Conservation (phyloP, 1,139 yeast genomes). For the Pichia sp. region DNA sequence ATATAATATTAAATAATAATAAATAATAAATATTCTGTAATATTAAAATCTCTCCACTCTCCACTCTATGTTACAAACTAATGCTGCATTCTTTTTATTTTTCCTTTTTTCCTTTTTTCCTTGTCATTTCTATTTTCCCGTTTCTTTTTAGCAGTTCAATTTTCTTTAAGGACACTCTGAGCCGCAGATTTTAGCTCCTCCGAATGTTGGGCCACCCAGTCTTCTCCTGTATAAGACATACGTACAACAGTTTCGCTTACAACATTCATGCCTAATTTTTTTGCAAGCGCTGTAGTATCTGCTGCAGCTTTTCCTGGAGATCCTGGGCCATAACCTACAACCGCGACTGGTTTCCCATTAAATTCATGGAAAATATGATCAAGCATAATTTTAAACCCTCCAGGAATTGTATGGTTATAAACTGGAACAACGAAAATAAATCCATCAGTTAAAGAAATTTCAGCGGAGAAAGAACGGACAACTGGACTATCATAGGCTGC, state of each 20-base stretch:
- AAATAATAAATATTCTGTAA: too few relatives aligned
- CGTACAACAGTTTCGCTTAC: neutral
- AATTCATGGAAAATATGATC: constrained; percentile 7
- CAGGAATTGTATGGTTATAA: constrained; percentile 5
- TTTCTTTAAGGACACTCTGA: too few relatives aligned
- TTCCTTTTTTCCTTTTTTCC: too few relatives aligned
- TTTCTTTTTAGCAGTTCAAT: too few relatives aligned
- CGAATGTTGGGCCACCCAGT: too few relatives aligned
- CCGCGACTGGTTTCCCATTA: constrained; percentile 1
- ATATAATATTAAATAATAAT: too few relatives aligned
- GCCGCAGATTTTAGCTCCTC: too few relatives aligned
- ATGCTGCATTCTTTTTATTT: too few relatives aligned
- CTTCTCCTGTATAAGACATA: too few relatives aligned
- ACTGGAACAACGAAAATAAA: constrained; percentile 5
- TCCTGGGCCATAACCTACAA: constrained; percentile 1
- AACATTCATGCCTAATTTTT: constrained; percentile 1
- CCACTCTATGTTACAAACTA: too few relatives aligned
- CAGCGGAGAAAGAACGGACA: constrained; percentile 1
- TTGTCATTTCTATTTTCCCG: too few relatives aligned
- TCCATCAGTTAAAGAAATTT: neutral
- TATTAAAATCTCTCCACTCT: too few relatives aligned
- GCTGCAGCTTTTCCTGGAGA: neutral
- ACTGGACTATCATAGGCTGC: constrained; percentile 2
- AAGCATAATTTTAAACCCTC: constrained; percentile 6
- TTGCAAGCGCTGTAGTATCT: neutral